These are phyloP conservation scores for Pseudotsuga menziesii DNA, from an alignment of 75 land plant genomes.

Conservation along the genomic window DNA sequence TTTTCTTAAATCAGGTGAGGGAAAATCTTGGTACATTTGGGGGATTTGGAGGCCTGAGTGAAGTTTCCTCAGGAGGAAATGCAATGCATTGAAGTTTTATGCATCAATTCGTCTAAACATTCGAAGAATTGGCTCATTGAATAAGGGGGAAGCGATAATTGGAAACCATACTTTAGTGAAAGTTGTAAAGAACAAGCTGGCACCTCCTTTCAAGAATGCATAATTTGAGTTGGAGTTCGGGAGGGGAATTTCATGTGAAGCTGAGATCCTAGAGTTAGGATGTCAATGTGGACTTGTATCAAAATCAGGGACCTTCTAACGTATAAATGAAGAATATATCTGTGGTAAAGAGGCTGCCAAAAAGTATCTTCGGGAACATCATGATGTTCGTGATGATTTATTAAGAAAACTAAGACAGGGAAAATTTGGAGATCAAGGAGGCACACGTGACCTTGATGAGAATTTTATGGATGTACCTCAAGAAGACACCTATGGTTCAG, in stretches of 20 bases:
- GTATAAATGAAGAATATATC: constrained; percentile 23
- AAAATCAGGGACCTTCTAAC: constrained; percentile 30
- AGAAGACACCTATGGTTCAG: too few species aligned
- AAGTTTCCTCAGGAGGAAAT: constrained; percentile 95
- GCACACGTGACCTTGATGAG: too few species aligned
- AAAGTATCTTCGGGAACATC: constrained; percentile 31
- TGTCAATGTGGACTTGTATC: constrained; percentile 51
- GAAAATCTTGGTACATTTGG: constrained; percentile 70
- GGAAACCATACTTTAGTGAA: constrained; percentile 68
- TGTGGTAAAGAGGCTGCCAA: constrained; percentile 57
- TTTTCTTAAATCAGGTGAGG: constrained; percentile 89
- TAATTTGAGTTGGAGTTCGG: constrained; percentile 89
- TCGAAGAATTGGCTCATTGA: constrained; percentile 59
- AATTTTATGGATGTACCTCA: too few species aligned
- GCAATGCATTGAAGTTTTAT: constrained; percentile 81
- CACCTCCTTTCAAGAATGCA: constrained; percentile 80
- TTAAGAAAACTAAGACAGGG: constrained; percentile 15
- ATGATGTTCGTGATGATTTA: constrained; percentile 34
- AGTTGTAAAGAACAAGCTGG: constrained; percentile 81
- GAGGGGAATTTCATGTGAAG: constrained; percentile 72
- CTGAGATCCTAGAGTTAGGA: constrained; percentile 76
- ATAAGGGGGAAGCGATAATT: constrained; percentile 91
- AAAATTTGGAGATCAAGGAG: too few species aligned
- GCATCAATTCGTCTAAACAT: constrained; percentile 93
- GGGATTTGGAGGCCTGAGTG: constrained; percentile 74